Percentiles rank a stretch among this genome's conserved stretches.
Evolutionary conservation across 1,284 basidiomycete species (phyloP).

Genomic region (Microbotryum lychnidis-dioicae): DNA sequence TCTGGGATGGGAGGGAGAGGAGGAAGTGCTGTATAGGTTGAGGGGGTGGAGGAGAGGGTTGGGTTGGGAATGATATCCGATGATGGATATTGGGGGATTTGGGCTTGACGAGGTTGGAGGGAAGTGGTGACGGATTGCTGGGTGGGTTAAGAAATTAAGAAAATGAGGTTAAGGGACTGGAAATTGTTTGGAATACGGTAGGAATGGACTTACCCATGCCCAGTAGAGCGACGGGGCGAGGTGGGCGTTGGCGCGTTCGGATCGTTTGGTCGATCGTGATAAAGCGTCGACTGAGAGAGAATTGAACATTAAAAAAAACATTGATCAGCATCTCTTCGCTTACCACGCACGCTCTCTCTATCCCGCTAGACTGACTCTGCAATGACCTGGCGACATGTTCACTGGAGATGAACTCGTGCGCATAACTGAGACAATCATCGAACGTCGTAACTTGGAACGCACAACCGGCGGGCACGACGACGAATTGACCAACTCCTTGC

Average conservation of each 20-base stretch:
- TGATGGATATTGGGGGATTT: too few relatives aligned
- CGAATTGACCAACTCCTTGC: conserved; percentile 80
- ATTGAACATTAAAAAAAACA: neutral
- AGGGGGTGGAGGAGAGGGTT: too few relatives aligned
- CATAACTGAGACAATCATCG: conserved; percentile 87
- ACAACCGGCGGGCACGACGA: conserved; percentile 94
- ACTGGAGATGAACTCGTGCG: conserved; percentile 86
- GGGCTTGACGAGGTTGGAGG: too few relatives aligned
- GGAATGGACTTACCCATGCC: conserved; percentile 16
- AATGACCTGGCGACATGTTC: conserved; percentile 58
- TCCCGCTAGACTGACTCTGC: neutral
- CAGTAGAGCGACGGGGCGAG: conserved; percentile 48
- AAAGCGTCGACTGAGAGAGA: conserved; percentile 72
- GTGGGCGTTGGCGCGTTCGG: conserved; percentile 92
- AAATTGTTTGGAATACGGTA: too few relatives aligned
- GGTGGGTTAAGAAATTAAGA: too few relatives aligned
- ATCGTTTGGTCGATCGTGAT: conserved; percentile 70
- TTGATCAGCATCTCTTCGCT: too few relatives aligned
- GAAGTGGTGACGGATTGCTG: too few relatives aligned
- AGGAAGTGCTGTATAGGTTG: too few relatives aligned
- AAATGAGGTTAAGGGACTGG: too few relatives aligned
- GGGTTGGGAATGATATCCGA: too few relatives aligned
- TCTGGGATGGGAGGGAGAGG: too few relatives aligned
- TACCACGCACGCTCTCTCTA: neutral
- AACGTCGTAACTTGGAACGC: conserved; percentile 63